phyloP scores from a whole-genome alignment of 139 green algal genomes.

The Raphidocelis subcapitata region DNA sequence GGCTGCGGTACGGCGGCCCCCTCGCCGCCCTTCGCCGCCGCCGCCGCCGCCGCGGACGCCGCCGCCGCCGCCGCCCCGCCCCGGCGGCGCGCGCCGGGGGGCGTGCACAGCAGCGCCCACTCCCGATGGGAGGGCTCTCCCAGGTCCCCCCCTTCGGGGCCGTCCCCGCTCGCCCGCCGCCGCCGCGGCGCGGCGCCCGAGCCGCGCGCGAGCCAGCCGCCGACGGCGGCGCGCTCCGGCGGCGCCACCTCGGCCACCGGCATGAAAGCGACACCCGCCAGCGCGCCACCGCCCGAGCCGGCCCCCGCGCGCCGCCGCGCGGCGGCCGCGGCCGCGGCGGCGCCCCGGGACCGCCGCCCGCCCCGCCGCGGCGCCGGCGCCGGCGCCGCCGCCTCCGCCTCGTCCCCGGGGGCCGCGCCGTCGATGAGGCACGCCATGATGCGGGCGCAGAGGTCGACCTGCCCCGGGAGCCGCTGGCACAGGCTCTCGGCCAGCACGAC shows the following conservation, averaged over 20 bases:
- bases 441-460: background rate
- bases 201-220: background rate
- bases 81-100: background rate
- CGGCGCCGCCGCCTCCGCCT: background rate
- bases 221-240: background rate
- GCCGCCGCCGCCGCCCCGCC: background rate
- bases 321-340: too few relatives aligned
- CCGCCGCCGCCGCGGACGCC: background rate
- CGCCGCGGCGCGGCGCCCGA: background rate
- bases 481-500: conserved; percentile 46
- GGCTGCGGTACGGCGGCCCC: background rate
- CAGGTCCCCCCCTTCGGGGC: background rate
- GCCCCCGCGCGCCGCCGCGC: too few relatives aligned
- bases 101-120: conserved; percentile 16
- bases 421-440: conserved; percentile 25
- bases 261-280: background rate
- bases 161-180: background rate
- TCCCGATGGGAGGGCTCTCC: conserved; percentile 11
- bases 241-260: background rate
- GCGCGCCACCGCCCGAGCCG: background rate
- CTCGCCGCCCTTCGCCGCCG: background rate
- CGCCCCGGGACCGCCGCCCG: background rate
- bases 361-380: too few relatives aligned
- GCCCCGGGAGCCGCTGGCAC: conserved; percentile 35
- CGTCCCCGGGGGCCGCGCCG: background rate